A percentile compares a stretch with the other conserved stretches of the same genome.
Evolutionary conservation across 2,329 filamentous ascomycete genomes (phyloP).

Genomic region (Elsinoe fawcettii): DNA sequence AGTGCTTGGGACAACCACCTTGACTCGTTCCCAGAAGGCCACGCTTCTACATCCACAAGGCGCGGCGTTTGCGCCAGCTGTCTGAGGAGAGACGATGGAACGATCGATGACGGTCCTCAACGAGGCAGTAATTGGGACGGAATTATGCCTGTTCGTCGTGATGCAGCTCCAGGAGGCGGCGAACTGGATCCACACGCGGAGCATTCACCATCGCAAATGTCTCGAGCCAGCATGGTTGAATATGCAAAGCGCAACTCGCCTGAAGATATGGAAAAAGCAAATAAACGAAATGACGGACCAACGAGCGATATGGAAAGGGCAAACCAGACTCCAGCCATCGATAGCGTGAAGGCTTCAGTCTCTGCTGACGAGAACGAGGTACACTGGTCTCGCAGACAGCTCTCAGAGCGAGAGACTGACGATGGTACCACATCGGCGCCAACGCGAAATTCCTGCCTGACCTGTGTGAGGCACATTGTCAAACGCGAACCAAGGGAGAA

Average conservation of each 20-base stretch:
- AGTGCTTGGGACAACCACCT: neutral
- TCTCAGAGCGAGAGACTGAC: too few species aligned
- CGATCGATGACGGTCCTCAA: too few species aligned
- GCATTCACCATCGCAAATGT: neutral
- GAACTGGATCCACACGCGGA: neutral
- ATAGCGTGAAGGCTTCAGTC: neutral
- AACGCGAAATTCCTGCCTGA: neutral
- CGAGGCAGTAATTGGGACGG: neutral
- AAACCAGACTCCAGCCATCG: neutral
- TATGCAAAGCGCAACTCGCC: too few species aligned
- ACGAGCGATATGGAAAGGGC: neutral
- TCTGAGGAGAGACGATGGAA: neutral
- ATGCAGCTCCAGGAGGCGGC: neutral
- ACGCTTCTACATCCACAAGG: neutral
- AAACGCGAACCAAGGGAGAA: too few species aligned
- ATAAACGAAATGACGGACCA: too few species aligned
- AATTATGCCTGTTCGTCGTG: neutral
- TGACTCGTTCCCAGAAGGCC: neutral
- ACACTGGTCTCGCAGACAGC: too few species aligned
- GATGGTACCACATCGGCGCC: too few species aligned
- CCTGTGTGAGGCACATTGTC: neutral
- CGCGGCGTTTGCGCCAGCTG: neutral
- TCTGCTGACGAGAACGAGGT: too few species aligned
- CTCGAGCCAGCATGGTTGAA: neutral
- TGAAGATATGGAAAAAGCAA: too few species aligned